Conservation (phyloP, 768 basidiomycete species). For the Calvatia gigantea region DNA sequence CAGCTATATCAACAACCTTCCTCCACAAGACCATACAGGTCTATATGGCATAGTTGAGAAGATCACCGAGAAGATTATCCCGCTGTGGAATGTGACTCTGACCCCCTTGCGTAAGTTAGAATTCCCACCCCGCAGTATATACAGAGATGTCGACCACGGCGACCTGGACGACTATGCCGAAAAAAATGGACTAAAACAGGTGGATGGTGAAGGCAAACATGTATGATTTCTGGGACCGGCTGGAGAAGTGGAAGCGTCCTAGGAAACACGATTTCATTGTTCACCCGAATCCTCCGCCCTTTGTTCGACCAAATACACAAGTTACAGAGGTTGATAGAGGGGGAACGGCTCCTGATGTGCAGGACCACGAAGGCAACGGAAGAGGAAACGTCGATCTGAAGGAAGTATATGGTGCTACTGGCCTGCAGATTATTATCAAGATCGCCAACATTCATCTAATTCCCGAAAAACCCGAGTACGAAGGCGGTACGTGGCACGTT, state of each 20-base stretch:
- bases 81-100: constrained; percentile 25
- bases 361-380: background rate
- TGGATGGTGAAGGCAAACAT: background rate
- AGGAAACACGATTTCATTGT: background rate
- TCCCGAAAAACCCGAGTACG: constrained; percentile 24
- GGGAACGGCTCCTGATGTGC: no score
- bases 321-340: no score
- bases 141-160: background rate
- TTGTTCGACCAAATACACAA: no score
- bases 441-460: no score
- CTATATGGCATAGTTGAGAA: constrained; percentile 25
- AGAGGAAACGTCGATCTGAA: constrained; percentile 7
- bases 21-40: constrained; percentile 21
- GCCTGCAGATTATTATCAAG: constrained; percentile 22
- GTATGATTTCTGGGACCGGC: background rate
- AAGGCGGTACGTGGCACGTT: constrained; percentile 26
- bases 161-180: background rate
- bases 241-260: background rate
- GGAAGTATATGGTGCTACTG: constrained; percentile 6
- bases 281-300: background rate
- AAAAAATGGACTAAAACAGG: background rate
- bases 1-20: constrained; percentile 38
- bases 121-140: background rate
- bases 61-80: constrained; percentile 22
- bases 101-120: constrained; percentile 11